A percentile compares a stretch with the other conserved stretches of the same genome.
Evolutionary conservation across 2,329 filamentous ascomycete species (phyloP).

Genomic region (Ustulina deusta): DNA sequence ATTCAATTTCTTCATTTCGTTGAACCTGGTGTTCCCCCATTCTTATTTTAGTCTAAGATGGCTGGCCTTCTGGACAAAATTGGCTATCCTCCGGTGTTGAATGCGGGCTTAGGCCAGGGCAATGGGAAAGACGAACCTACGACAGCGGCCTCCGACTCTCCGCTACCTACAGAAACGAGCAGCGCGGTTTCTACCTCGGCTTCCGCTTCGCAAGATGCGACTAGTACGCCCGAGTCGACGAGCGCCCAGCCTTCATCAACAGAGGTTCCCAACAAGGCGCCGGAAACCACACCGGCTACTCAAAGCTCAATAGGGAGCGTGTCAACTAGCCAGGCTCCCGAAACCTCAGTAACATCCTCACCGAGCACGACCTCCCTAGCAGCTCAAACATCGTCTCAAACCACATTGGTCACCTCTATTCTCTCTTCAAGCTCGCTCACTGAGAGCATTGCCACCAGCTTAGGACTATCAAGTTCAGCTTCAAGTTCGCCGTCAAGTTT

Average conservation of each 20-base stretch:
- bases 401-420: slow-evolving; percentile 43
- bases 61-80: slow-evolving; percentile 47
- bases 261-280: background rate
- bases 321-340: slow-evolving; percentile 17
- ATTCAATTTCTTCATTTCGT: slow-evolving; percentile 42
- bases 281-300: slow-evolving; percentile 19
- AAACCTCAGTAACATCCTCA: slow-evolving; percentile 25
- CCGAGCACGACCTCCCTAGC: slow-evolving; percentile 17
- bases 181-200: slow-evolving; percentile 29
- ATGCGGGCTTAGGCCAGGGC: slow-evolving; percentile 27
- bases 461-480: slow-evolving; percentile 32
- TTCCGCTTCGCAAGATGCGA: slow-evolving; percentile 15
- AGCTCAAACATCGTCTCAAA: slow-evolving; percentile 31
- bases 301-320: slow-evolving; percentile 30
- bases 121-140: slow-evolving; percentile 22
- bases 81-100: slow-evolving; percentile 42
- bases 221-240: slow-evolving; percentile 19
- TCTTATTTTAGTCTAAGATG: slow-evolving; percentile 44
- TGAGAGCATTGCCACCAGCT: slow-evolving; percentile 43
- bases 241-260: slow-evolving; percentile 27
- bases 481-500: slow-evolving; percentile 15
- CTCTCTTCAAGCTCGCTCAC: slow-evolving; percentile 40
- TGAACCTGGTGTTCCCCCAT: slow-evolving; percentile 49
- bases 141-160: slow-evolving; percentile 30
- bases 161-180: slow-evolving; percentile 27